Base-by-base conservation (phyloP, 768 basidiomycete genomes). In the Naganishia vaughanmartiniae region DNA sequence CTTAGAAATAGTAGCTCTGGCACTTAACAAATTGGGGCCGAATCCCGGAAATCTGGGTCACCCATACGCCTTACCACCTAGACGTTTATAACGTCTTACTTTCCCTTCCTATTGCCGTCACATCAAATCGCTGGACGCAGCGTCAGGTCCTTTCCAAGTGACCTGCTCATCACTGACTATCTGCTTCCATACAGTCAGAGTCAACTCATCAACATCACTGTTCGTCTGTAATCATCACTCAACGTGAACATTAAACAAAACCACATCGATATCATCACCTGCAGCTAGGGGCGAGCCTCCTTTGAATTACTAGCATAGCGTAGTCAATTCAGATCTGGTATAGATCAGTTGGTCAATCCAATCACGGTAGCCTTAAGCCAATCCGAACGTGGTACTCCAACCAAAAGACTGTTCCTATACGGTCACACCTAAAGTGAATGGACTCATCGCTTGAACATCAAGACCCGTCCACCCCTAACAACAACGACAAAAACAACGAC, bases 331-430 rank as follows among this genome's bases (percentile, higher is more conserved):
- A 19, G 48, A 53, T 53, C 48, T 53, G 48, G 21, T 19, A 53
- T 26, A 53, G 48, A 53, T 53, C 48, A 53, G 17, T 53, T 53
- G 48, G 48, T 53, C 48, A 6, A 53, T 26, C 48, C 48, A 53
- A 53, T 53, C 48, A 53, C 48, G 48, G 48, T 53, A 53, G 48
- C 48, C 48, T 19, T 21, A 21, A 53, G 48, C 48, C 17, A 53
- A 53, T 21, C 48, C 48, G 48, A 21, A 53, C 48, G 48, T 53
- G 48, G 48, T 53, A 53, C 48, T 53, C 48, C 48, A 53, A 53
- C 48, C 17, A 19, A 53, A 53, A 26, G 48, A 53, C 48, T 21
- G 48, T 26, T 53, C 21, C 48, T 21, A 21, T 26, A 53, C 48
- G 17, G 48, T 53, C 48, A 21, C 48, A 26, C 21, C 26, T 26